A percentile compares a stretch with the other conserved stretches of the same genome.
These are phyloP conservation scores for Arthrobotrys megalospora DNA, from an alignment of 2,329 filamentous ascomycete genomes.

Conservation along the genomic window DNA sequence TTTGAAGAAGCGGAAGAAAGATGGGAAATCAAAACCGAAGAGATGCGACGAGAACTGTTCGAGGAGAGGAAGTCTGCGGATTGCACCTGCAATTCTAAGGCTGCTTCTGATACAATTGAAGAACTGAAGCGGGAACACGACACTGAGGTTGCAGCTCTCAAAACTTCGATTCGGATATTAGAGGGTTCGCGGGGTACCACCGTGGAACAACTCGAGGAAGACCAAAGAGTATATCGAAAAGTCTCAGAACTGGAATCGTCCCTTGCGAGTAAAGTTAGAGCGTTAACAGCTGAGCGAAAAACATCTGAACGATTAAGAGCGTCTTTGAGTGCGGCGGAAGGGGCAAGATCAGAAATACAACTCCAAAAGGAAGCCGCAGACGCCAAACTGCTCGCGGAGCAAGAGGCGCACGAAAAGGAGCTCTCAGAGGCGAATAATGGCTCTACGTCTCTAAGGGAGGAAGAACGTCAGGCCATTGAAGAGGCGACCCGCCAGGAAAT, in stretches of 20 bases:
- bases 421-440: slow-evolving; percentile 24
- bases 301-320: slow-evolving; percentile 50
- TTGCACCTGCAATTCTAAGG: slow-evolving; percentile 41
- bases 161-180: slow-evolving; percentile 50
- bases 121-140: slow-evolving; percentile 47
- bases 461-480: slow-evolving; percentile 25
- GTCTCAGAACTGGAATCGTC: slow-evolving; percentile 54
- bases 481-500: slow-evolving; percentile 13
- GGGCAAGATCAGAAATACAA: slow-evolving; percentile 34
- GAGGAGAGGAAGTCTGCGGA: slow-evolving; percentile 41
- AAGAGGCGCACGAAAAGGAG: slow-evolving; percentile 20
- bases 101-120: slow-evolving; percentile 27
- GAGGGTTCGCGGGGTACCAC: slow-evolving; percentile 55
- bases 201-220: slow-evolving; percentile 55
- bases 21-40: slow-evolving; percentile 54
- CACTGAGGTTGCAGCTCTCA: slow-evolving; percentile 36
- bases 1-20: slow-evolving; percentile 46
- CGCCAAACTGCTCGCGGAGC: slow-evolving; percentile 17
- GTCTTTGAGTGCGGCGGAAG: slow-evolving; percentile 31
- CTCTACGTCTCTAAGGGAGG: neutral
- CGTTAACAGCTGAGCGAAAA: slow-evolving; percentile 45
- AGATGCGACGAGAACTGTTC: slow-evolving; percentile 48
- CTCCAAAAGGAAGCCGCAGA: slow-evolving; percentile 37
- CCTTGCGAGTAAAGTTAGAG: slow-evolving; percentile 50
- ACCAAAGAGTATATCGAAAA: slow-evolving; percentile 55